Evolutionary conservation across 1,284 basidiomycete species (phyloP), one percentile per base, ranked within the genome.

Genomic region (Rhodofomes roseus): DNA sequence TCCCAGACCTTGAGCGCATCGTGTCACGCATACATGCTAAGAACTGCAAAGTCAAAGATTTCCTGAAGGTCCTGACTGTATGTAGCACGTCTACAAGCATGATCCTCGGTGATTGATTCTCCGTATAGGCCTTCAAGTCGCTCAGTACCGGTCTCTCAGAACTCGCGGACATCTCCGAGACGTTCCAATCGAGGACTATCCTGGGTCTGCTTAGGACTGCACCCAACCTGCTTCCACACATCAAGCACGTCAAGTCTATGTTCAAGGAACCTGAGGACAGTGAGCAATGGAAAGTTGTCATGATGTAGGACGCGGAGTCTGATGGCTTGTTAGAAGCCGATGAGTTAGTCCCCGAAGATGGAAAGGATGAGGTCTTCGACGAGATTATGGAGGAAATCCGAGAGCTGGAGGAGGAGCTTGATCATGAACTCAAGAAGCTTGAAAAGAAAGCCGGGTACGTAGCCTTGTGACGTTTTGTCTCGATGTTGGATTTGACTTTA

Each of bases 11-110:
- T 4, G 96, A 98, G 72, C 91, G 96, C 29, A 86, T 96, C 60
- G 87, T 98, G 4, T 95, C 93, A 8, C 89, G 96, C 41, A 91
- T 98, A 58, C 96, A 98, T 68, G 95, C 95, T 6, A 93, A 90
- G 68, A 92, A 87, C 57, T 92, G 93, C 73, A 89, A 85, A 71
- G 86, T 95, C 61, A 85, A 81, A 64, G 93, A 96, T 67, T 98
- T 98, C 70, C 71, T 90, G 64, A 90, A 89, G 69, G 90, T 95
- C 20, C 78, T 97, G 9, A 75, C 78, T 50, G 93, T 93, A 70
- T 62, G 85, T 51, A 8, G 12, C 16, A 5, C 31, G 8, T 20
- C 43, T 12, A n/a, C 9, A 34, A 2, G 23, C 27, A 25, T n/a
- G 16, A 34, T 4, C 31, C 4, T 16, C 54, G 8, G 12, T 59